Percentiles rank a stretch among this genome's conserved stretches.
Conservation (phyloP, 805 yeast species). For the Candida mattraensis region DNA sequence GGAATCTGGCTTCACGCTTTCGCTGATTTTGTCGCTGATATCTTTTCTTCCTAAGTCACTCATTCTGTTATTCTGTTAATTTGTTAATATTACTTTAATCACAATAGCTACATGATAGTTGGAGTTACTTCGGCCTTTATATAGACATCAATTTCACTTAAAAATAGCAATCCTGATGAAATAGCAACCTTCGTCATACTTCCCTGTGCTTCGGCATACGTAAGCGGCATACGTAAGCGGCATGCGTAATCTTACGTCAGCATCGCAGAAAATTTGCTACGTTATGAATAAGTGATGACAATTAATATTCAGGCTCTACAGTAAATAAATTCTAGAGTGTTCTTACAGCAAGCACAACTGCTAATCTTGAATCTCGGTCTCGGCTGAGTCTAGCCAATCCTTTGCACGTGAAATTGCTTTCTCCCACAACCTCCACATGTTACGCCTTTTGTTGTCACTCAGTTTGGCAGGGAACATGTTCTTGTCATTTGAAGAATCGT, state of each 20-base stretch:
- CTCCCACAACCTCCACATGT: constrained; percentile 77
- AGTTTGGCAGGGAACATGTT: constrained; percentile 36
- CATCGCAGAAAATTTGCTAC: no score
- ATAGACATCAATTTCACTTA: constrained; percentile 1
- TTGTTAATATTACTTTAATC: not conserved
- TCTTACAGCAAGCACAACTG: no score
- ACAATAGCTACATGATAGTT: constrained; percentile 1
- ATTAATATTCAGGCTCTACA: no score
- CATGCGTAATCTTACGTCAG: no score
- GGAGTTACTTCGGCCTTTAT: constrained; percentile 1
- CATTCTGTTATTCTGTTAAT: constrained; percentile 16
- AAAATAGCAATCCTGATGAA: constrained; percentile 6
- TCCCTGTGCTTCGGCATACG: no score
- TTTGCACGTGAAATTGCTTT: constrained; percentile 76
- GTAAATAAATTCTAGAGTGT: no score
- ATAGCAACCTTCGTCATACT: constrained; percentile 8
- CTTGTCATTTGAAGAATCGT: constrained; percentile 27
- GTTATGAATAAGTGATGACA: no score
- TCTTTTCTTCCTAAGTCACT: constrained; percentile 62
- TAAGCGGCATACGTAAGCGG: no score
- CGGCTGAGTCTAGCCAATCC: constrained; percentile 62
- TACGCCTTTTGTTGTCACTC: constrained; percentile 57
- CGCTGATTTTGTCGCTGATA: constrained; percentile 66
- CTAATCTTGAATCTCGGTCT: no score
- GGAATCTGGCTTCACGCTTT: constrained; percentile 69